Evolutionary conservation across 768 basidiomycete genomes (phyloP).

Genomic region (Xerocomellus amylosporus): DNA sequence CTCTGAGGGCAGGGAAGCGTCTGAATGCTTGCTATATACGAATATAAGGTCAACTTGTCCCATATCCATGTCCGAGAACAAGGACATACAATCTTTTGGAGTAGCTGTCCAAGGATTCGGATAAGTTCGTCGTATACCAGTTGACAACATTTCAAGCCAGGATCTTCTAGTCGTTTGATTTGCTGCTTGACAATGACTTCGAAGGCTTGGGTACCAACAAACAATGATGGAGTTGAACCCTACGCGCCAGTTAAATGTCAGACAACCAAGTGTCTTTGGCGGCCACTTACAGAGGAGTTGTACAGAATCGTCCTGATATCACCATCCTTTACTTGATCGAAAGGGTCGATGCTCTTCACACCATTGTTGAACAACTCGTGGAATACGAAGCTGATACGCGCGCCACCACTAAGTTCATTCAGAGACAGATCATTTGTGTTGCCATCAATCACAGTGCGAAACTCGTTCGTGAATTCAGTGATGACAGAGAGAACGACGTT

Average conservation of each 20-base stretch:
- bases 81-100: conserved; percentile 80
- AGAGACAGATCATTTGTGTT: conserved; percentile 92
- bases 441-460: conserved; percentile 95
- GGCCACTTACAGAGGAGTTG: conserved; percentile 83
- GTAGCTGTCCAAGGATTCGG: conserved; percentile 87
- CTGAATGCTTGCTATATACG: conserved; percentile 82
- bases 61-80: background rate
- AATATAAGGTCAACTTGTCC: conserved; percentile 1
- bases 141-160: conserved; percentile 88
- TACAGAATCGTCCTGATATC: conserved; percentile 95
- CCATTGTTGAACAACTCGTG: conserved; percentile 98
- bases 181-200: conserved; percentile 99
- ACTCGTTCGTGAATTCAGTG: conserved; percentile 96
- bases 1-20: conserved; percentile 93
- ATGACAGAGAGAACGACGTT: conserved; percentile 96
- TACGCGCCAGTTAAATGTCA: conserved; percentile 28
- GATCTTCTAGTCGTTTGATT: conserved; percentile 95
- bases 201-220: conserved; percentile 96
- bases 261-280: background rate
- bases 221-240: conserved; percentile 95
- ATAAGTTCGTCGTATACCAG: conserved; percentile 97
- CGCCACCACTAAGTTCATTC: conserved; percentile 98
- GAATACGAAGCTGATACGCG: conserved; percentile 98
- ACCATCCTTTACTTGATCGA: conserved; percentile 98
- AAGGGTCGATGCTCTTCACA: conserved; percentile 93